Conservation (phyloP, 306 rosid genomes). For the Acacia crassicarpa region DNA sequence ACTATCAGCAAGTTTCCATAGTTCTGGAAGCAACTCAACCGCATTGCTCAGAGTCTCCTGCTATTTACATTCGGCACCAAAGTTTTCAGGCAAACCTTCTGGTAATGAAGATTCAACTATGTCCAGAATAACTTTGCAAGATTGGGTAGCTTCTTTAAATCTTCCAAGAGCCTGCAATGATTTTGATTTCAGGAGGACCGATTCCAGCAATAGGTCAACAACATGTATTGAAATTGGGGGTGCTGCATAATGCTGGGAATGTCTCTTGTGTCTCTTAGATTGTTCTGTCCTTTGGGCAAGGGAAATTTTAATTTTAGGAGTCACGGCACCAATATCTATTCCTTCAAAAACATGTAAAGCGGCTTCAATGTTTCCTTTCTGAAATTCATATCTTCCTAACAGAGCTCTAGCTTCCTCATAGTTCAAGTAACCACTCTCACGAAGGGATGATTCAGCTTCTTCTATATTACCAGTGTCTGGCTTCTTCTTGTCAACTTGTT, state of each 20-base stretch:
- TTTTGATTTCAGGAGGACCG: conserved; percentile 73
- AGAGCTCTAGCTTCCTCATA: conserved; percentile 98
- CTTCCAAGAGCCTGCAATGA: conserved; percentile 79
- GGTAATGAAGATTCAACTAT: conserved; percentile 82
- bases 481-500: conserved; percentile 41
- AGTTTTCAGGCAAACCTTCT: conserved; percentile 78
- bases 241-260: conserved; percentile 42
- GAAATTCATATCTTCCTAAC: conserved; percentile 93
- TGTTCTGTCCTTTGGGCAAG: conserved; percentile 58
- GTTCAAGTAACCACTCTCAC: conserved; percentile 79
- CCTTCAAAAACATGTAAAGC: conserved; percentile 91
- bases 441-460: conserved; percentile 81
- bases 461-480: conserved; percentile 61
- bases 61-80: conserved; percentile 80
- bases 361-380: conserved; percentile 84
- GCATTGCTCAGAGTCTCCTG: conserved; percentile 77
- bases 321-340: conserved; percentile 63
- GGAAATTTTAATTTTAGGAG: conserved; percentile 64
- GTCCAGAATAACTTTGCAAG: conserved; percentile 88
- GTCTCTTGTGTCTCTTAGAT: conserved; percentile 42
- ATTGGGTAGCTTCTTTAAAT: conserved; percentile 83
- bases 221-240: conserved; percentile 73
- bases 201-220: conserved; percentile 77
- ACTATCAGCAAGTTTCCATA: conserved; percentile 84
- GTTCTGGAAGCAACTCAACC: conserved; percentile 85